These are phyloP conservation scores for Monilinia fructigena DNA, from an alignment of 2,329 filamentous ascomycete genomes.

Conservation along the genomic window DNA sequence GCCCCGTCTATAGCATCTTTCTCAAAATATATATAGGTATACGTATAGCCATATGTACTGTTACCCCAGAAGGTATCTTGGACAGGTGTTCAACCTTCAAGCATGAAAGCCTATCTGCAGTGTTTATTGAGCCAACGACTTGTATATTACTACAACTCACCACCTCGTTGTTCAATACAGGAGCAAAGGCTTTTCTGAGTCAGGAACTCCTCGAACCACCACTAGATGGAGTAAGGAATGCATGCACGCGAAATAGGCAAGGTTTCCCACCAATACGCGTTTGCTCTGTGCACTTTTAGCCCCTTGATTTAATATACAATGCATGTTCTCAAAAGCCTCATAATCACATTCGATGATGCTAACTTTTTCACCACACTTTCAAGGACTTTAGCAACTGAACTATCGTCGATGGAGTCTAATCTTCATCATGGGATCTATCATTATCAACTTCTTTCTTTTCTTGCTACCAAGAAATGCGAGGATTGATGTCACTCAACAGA, in stretches of 20 bases:
- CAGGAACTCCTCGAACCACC: constrained; percentile 14
- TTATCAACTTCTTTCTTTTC: constrained; percentile 9
- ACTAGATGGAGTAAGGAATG: constrained; percentile 10
- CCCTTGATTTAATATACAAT: constrained; percentile 23
- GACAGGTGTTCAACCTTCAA: constrained; percentile 14
- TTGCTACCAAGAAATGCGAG: constrained; percentile 16
- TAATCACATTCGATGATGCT: constrained; percentile 9
- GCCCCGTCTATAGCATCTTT: constrained; percentile 3
- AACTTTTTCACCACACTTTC: constrained; percentile 16
- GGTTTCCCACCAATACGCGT: constrained; percentile 15
- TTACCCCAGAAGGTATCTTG: constrained; percentile 14
- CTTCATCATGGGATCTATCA: constrained; percentile 5
- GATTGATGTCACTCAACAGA: constrained; percentile 29
- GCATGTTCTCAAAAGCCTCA: constrained; percentile 16
- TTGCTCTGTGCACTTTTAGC: constrained; percentile 18
- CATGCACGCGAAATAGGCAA: constrained; percentile 18
- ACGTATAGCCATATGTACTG: constrained; percentile 9
- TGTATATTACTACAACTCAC: not conserved
- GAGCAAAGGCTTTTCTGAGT: constrained; percentile 8
- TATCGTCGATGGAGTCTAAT: constrained; percentile 2
- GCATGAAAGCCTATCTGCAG: constrained; percentile 12
- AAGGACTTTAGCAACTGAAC: not conserved
- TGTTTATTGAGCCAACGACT: not conserved
- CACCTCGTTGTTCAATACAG: constrained; percentile 1
- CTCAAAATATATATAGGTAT: constrained; percentile 2